Conservation (phyloP, 2,329 filamentous ascomycete genomes). For the Bipolaris zeicola region DNA sequence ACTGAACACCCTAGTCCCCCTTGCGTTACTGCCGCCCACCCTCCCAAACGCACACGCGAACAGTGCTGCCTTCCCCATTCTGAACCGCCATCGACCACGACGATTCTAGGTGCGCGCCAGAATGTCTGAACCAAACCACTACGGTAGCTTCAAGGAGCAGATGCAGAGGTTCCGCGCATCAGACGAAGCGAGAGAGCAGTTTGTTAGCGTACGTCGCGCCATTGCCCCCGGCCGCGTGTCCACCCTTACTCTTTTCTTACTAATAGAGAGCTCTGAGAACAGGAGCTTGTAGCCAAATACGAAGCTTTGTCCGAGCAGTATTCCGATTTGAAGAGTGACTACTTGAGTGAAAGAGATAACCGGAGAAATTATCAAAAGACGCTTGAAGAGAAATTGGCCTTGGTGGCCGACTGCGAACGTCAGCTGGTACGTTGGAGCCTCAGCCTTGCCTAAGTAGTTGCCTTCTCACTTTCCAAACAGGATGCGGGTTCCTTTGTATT, state of each 20-base stretch:
- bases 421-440: conserved; percentile 30
- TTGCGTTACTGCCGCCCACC: not conserved
- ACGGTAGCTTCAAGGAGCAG: conserved; percentile 32
- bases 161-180: conserved; percentile 44
- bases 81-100: not conserved
- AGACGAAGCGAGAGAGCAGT: conserved; percentile 45
- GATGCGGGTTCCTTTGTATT: conserved; percentile 52
- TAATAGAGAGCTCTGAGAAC: conserved; percentile 12
- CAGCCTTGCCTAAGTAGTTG: not conserved
- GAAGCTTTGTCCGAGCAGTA: conserved; percentile 32
- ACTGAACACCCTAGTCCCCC: not conserved
- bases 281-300: conserved; percentile 42
- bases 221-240: conserved; percentile 6
- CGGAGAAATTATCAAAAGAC: conserved; percentile 40
- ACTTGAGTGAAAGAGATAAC: conserved; percentile 38
- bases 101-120: not conserved
- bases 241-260: conserved; percentile 15
- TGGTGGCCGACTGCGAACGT: conserved; percentile 29
- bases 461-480: conserved; percentile 20
- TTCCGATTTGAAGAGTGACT: conserved; percentile 37
- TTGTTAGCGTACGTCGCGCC: conserved; percentile 35
- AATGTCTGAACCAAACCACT: conserved; percentile 23
- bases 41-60: not conserved
- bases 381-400: conserved; percentile 26
- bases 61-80: conserved; percentile 9